Conservation (phyloP, 108 stramenopile genomes). For the Pseudonitzschia multistriata region DNA sequence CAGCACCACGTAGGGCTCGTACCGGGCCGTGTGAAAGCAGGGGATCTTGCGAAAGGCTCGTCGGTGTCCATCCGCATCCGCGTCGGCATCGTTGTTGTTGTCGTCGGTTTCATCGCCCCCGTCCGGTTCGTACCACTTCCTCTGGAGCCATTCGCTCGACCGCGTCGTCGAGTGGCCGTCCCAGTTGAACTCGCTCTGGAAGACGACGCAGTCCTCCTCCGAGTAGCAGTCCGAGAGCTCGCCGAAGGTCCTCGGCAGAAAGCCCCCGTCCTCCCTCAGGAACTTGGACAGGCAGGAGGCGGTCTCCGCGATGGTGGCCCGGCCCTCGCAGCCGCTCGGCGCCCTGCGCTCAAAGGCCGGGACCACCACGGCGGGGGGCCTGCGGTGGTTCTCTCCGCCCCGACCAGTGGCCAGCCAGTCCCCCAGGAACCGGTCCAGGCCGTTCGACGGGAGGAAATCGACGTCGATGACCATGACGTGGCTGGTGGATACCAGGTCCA, state of each 20-base stretch:
- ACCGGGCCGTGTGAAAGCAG: slow-evolving; percentile 80
- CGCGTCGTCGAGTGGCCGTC: slow-evolving; percentile 81
- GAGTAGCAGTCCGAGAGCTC: slow-evolving; percentile 63
- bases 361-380: slow-evolving; percentile 60
- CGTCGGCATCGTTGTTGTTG: neutral
- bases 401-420: neutral
- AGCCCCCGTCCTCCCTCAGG: slow-evolving; percentile 47
- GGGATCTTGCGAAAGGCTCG: slow-evolving; percentile 39
- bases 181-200: slow-evolving; percentile 74
- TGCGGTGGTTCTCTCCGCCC: neutral
- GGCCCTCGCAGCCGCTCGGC: slow-evolving; percentile 39
- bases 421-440: slow-evolving; percentile 41
- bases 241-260: slow-evolving; percentile 65
- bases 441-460: slow-evolving; percentile 82
- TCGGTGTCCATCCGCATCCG: neutral
- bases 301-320: slow-evolving; percentile 21
- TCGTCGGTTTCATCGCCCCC: slow-evolving; percentile 4
- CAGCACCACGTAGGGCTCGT: slow-evolving; percentile 88
- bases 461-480: slow-evolving; percentile 89
- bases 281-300: slow-evolving; percentile 30
- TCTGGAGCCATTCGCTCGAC: slow-evolving; percentile 65
- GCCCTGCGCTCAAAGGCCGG: slow-evolving; percentile 81
- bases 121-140: slow-evolving; percentile 56
- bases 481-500: slow-evolving; percentile 76
- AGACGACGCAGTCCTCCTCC: slow-evolving; percentile 59